Evolutionary conservation across 345 rosid species (phyloP), one percentile per base, ranked within the genome.

Genomic region (Alliaria petiolata): DNA sequence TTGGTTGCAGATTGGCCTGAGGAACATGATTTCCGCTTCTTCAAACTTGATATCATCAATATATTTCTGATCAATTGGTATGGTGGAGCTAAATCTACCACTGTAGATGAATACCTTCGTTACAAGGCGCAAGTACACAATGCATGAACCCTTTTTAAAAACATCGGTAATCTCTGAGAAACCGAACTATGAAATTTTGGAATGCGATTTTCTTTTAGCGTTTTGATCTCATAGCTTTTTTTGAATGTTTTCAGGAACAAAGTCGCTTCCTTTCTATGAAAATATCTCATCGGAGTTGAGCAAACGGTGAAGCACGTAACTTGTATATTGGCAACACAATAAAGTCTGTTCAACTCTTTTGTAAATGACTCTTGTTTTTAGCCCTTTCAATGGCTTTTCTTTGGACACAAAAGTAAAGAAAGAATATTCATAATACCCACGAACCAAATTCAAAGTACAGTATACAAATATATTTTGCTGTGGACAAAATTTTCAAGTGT

Each of bases 41-140:
- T 83, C 82, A 91, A 88, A 74, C 78, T 95, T 26, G 85, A 83
- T 30, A 89, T 91, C 12, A 74, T 75, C 71, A 78, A 89, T 67
- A 84, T 95, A 78, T 95, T 95, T 53, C 71, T 95, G 79, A 89
- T 95, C 20, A 83, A 95, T 62, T 89, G 92, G 97, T 95, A 85
- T 59, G 97, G 99, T 59, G 99, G 97, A 68, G 85, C 92, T 47
- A 95, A 95, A 62, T 95, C 91, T 65, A 79, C 82, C 66, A 85
- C 95, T 3, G 81, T 88, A 12, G 93, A 91, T 19, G 81, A 95
- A 76, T 95, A 95, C 71, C 84, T 95, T 56, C 85, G 83, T 13
- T 49, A 60, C 8, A 82, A 86, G 71, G 42, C 39, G 99, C 91
- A 76, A 89, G 96, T 80, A 57, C 33, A 35, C 31, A 40, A 22